Percentiles rank a stretch among this genome's conserved stretches.
Conservation (phyloP, 148 eudicot genomes). For the Rhododendron ferrugineum region DNA sequence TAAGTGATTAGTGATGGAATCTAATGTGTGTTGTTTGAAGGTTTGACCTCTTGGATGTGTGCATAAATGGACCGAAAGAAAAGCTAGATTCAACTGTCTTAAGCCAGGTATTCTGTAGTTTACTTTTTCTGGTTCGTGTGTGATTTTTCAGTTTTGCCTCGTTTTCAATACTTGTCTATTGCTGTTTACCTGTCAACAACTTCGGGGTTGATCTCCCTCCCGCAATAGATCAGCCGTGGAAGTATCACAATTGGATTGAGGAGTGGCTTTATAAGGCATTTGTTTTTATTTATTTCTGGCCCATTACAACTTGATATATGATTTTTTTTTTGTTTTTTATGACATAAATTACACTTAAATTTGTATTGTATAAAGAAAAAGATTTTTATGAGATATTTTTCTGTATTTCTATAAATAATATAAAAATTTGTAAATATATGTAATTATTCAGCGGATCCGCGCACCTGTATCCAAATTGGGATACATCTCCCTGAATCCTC, state of each 20-base stretch:
- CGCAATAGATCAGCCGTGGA: background rate
- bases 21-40: slow-evolving; percentile 28
- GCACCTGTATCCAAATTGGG: background rate
- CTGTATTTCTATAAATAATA: background rate
- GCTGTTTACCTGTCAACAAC: background rate
- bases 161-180: background rate
- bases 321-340: background rate
- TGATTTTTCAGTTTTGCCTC: background rate
- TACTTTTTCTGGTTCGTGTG: background rate
- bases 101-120: slow-evolving; percentile 55
- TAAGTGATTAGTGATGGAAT: background rate
- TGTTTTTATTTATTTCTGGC: background rate
- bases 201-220: background rate
- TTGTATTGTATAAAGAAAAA: background rate
- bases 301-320: background rate
- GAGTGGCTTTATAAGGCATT: background rate
- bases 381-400: too few species aligned
- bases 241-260: slow-evolving; percentile 1
- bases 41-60: slow-evolving; percentile 82
- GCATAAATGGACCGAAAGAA: slow-evolving; percentile 87
- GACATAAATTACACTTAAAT: background rate
- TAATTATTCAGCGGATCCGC: background rate
- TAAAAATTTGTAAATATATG: too few species aligned
- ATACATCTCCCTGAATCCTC: too few species aligned
- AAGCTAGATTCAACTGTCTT: slow-evolving; percentile 88